Conservation (phyloP, 2,329 filamentous ascomycete genomes). For the Fusarium neocosmosporiellum region DNA sequence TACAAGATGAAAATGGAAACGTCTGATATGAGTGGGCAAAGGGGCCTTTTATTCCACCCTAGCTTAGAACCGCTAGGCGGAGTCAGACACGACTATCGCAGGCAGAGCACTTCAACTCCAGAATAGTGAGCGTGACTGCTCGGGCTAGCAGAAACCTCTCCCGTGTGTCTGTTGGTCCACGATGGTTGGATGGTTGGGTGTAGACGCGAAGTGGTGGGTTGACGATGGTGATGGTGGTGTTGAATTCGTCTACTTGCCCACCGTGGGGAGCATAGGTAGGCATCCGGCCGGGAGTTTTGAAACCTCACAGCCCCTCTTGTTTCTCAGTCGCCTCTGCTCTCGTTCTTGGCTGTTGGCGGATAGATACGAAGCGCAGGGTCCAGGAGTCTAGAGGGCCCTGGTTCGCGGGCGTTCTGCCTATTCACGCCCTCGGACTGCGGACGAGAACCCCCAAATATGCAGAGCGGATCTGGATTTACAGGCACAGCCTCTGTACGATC, state of each 20-base stretch:
- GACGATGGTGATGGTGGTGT: slow-evolving; percentile 27
- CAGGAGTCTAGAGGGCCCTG: background rate
- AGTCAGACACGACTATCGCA: slow-evolving; percentile 7
- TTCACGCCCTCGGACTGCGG: slow-evolving; percentile 2
- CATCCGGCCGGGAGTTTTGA: slow-evolving; percentile 18
- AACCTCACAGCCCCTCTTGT: slow-evolving; percentile 25
- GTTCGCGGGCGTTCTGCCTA: background rate
- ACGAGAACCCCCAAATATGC: background rate
- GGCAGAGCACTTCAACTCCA: slow-evolving; percentile 22
- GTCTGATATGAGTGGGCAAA: slow-evolving; percentile 12
- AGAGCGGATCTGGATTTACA: slow-evolving; percentile 11
- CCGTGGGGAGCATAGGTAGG: slow-evolving; percentile 1
- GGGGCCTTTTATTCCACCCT: slow-evolving; percentile 23
- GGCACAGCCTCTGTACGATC: background rate
- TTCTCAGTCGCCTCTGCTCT: background rate
- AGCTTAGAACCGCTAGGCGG: slow-evolving; percentile 23
- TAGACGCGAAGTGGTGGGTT: slow-evolving; percentile 34
- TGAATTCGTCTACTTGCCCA: slow-evolving; percentile 6
- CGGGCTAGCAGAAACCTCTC: slow-evolving; percentile 20
- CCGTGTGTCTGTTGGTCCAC: slow-evolving; percentile 33
- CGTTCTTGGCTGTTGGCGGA: slow-evolving; percentile 8
- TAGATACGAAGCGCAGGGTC: slow-evolving; percentile 30
- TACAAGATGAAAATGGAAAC: slow-evolving; percentile 4
- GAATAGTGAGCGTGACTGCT: slow-evolving; percentile 33
- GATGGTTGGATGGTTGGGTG: slow-evolving; percentile 27